A percentile compares a stretch with the other conserved stretches of the same genome.
These are phyloP conservation scores for Zanthoxylum bungeanum DNA, from an alignment of 345 rosid species.

Conservation along the genomic window DNA sequence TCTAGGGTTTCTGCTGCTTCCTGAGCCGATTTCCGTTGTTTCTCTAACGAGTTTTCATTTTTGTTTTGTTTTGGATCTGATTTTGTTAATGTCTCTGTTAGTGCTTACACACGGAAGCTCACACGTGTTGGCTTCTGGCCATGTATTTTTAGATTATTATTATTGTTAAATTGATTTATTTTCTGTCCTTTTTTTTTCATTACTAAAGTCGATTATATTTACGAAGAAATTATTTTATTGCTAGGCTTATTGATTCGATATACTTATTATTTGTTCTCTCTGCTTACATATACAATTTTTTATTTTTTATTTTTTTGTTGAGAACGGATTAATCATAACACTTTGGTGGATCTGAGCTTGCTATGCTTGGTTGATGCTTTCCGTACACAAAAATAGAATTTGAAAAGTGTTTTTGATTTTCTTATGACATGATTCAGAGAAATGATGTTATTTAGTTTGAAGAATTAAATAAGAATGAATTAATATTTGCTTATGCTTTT, in stretches of 20 bases:
- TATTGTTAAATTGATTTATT: not conserved
- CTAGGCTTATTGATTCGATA: not conserved
- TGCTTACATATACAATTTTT: not conserved
- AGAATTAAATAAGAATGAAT: not conserved
- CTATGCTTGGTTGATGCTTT: not conserved
- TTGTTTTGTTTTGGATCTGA: conserved; percentile 18
- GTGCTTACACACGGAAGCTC: not conserved
- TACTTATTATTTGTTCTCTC: not conserved
- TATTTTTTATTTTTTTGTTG: not conserved
- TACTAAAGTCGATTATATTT: not conserved
- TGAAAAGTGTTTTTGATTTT: not conserved
- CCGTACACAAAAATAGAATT: not conserved
- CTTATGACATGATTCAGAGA: not conserved
- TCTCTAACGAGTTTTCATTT: not conserved
- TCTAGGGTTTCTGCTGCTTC: conserved; percentile 14
- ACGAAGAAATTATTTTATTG: not conserved
- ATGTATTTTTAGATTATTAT: not conserved
- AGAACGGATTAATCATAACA: not conserved
- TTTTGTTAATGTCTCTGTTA: not conserved
- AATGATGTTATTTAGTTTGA: not conserved
- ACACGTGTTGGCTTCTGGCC: not conserved
- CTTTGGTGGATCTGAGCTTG: conserved; percentile 19
- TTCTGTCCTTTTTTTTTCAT: too few relatives aligned
- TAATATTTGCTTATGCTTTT: not conserved
- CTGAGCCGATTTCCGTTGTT: not conserved